These are phyloP conservation scores for Colletotrichum navitas DNA, from an alignment of 2,329 filamentous ascomycete genomes.

Conservation along the genomic window DNA sequence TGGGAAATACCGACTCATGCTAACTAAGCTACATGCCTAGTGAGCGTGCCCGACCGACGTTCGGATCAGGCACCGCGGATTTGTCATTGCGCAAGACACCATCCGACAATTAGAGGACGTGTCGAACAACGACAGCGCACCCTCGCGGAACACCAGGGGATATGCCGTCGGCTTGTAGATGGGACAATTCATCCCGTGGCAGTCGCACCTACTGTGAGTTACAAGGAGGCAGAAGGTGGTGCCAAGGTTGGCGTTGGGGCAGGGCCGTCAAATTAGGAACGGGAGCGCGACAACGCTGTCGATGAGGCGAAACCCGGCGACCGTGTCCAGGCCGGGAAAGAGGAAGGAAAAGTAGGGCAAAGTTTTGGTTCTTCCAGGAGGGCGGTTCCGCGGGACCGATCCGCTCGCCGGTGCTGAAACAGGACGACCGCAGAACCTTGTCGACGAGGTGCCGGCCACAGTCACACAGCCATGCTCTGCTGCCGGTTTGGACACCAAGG, in stretches of 20 bases:
- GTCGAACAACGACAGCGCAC: constrained; percentile 25
- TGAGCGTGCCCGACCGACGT: neutral
- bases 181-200: constrained; percentile 15
- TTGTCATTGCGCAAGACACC: constrained; percentile 5
- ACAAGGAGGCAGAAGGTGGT: too few species aligned
- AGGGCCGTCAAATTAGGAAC: constrained; percentile 20
- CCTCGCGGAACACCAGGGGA: constrained; percentile 5
- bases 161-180: constrained; percentile 27
- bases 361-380: constrained; percentile 30
- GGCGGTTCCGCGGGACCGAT: constrained; percentile 33
- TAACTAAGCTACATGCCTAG: neutral
- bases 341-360: constrained; percentile 16
- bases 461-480: neutral
- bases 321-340: neutral
- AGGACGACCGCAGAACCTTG: constrained; percentile 35
- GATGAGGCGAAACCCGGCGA: constrained; percentile 28
- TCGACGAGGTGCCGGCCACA: neutral
- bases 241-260: neutral
- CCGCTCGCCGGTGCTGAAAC: constrained; percentile 36
- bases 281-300: neutral
- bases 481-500: neutral
- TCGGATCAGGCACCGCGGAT: constrained; percentile 22
- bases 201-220: neutral
- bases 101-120: neutral
- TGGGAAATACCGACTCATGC: constrained; percentile 8